These are phyloP conservation scores for Wilcoxina mikolae DNA, from an alignment of 495 filamentous ascomycete genomes.

Conservation along the genomic window DNA sequence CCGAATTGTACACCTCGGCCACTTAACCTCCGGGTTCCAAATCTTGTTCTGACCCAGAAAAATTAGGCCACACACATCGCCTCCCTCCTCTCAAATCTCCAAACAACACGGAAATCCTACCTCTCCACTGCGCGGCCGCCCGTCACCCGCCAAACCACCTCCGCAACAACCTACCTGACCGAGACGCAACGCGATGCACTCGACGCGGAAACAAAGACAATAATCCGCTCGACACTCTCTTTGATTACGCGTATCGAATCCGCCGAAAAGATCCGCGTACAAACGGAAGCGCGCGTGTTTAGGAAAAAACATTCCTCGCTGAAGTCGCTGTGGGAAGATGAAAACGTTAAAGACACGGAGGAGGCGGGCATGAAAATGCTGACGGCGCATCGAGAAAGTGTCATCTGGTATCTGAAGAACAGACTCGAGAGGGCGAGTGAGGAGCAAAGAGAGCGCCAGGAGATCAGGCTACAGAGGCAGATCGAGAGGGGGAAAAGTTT, in stretches of 20 bases:
- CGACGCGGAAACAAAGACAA: conserved; percentile 66
- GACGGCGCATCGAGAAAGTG: conserved; percentile 54
- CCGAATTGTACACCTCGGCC: conserved; percentile 53
- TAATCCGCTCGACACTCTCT: conserved; percentile 67
- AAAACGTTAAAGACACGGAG: conserved; percentile 48
- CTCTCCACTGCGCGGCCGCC: conserved; percentile 45
- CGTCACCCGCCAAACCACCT: conserved; percentile 22
- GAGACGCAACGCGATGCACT: conserved; percentile 48
- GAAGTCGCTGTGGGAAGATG: conserved; percentile 31
- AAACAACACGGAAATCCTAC: conserved; percentile 73
- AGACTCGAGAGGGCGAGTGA: conserved; percentile 58
- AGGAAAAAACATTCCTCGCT: conserved; percentile 43
- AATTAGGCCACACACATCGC: conserved; percentile 69
- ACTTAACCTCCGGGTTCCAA: conserved; percentile 2
- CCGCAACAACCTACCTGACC: conserved; percentile 2
- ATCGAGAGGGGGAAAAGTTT: conserved; percentile 81
- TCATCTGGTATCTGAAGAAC: conserved; percentile 66
- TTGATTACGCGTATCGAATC: conserved; percentile 62
- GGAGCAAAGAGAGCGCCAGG: conserved; percentile 80
- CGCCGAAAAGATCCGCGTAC: conserved; percentile 65
- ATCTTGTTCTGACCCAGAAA: conserved; percentile 8
- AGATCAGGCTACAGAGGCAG: conserved; percentile 65
- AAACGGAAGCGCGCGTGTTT: conserved; percentile 49
- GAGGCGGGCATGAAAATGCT: conserved; percentile 51
- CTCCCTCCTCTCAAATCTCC: conserved; percentile 61